phyloP scores from a whole-genome alignment of 2,329 filamentous ascomycete genomes.

The Pseudogymnoascus sp. region DNA sequence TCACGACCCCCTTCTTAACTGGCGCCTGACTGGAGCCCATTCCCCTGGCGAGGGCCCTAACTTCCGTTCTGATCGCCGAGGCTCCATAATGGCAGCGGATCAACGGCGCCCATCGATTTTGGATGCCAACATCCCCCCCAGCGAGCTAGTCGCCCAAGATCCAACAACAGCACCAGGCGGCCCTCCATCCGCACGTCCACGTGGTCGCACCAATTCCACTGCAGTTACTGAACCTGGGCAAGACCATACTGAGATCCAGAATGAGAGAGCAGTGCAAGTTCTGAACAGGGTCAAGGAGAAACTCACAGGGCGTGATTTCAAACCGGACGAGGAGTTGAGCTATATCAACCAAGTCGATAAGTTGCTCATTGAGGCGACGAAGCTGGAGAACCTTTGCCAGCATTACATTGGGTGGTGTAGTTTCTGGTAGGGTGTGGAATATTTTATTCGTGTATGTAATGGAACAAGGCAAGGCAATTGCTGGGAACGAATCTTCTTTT shows the following conservation, averaged over 20 bases:
- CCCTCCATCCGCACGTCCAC: constrained; percentile 43
- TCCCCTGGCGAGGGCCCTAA: constrained; percentile 59
- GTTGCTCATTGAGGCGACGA: constrained; percentile 89
- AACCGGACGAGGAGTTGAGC: constrained; percentile 73
- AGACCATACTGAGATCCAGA: constrained; percentile 72
- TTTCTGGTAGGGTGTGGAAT: constrained; percentile 64
- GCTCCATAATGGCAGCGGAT: constrained; percentile 42
- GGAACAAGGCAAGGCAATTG: neutral
- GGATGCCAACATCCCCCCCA: constrained; percentile 54
- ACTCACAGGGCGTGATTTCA: constrained; percentile 88
- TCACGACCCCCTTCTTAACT: constrained; percentile 96
- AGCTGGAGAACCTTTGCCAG: constrained; percentile 94
- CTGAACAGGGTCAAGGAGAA: constrained; percentile 91
- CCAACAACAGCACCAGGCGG: constrained; percentile 35
- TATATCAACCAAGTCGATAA: constrained; percentile 89
- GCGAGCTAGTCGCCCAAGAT: constrained; percentile 47
- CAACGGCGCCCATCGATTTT: constrained; percentile 60
- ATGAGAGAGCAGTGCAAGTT: constrained; percentile 86
- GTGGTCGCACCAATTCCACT: constrained; percentile 57
- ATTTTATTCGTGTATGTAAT: neutral
- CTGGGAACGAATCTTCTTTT: constrained; percentile 7
- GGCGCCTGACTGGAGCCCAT: constrained; percentile 67
- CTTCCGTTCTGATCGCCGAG: constrained; percentile 56
- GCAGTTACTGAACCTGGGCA: constrained; percentile 33
- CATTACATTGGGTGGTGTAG: constrained; percentile 99